phyloP scores from a whole-genome alignment of 371 early-diverging fungal species.

The Mortierella sp. region DNA sequence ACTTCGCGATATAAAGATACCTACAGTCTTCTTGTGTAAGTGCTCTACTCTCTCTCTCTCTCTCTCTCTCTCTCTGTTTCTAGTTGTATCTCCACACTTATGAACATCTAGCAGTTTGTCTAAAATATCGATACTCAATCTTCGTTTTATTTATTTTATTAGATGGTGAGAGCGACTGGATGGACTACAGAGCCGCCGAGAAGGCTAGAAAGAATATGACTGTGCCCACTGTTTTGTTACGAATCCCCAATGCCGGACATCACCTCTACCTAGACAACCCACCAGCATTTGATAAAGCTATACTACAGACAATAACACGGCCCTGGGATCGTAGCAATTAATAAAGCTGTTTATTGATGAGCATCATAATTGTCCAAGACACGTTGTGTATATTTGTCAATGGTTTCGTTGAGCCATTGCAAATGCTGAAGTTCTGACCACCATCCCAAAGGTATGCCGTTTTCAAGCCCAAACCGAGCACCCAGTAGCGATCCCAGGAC shows the following conservation, averaged over 20 bases:
- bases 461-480: conserved; percentile 67
- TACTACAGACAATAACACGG: conserved; percentile 47
- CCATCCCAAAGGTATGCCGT: conserved; percentile 39
- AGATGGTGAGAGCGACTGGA: conserved; percentile 83
- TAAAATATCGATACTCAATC: not conserved
- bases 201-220: conserved; percentile 68
- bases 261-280: conserved; percentile 93
- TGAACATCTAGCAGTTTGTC: no score
- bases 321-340: conserved; percentile 33
- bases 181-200: conserved; percentile 87
- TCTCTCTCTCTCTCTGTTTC: not conserved
- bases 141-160: not conserved
- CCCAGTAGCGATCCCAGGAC: conserved; percentile 77
- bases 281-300: conserved; percentile 73
- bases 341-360: not conserved
- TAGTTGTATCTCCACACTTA: not conserved
- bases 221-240: conserved; percentile 64
- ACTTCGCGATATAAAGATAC: conserved; percentile 76
- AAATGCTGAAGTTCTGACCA: conserved; percentile 61
- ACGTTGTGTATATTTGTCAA: conserved; percentile 60
- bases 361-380: conserved; percentile 26
- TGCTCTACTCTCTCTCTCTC: conserved; percentile 8
- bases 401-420: conserved; percentile 64
- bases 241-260: conserved; percentile 80
- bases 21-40: conserved; percentile 82